Percentiles rank a stretch among this genome's conserved stretches.
phyloP scores from a whole-genome alignment of 352 stramenopile genomes.

The Albugo laibachii region DNA sequence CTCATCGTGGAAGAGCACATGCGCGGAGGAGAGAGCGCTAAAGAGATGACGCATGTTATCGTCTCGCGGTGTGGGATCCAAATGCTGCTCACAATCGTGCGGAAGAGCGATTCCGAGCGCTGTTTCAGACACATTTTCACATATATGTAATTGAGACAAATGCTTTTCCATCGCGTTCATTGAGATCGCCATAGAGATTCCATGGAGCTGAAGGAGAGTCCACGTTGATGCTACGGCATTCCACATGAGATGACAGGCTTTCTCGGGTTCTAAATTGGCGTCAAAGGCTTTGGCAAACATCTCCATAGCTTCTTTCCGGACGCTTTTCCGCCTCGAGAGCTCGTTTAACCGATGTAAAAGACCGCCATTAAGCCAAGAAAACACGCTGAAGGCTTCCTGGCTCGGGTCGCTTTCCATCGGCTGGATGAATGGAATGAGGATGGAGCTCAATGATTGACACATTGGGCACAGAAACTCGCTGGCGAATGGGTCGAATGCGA shows the following conservation, averaged over 20 bases:
- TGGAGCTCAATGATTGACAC: constrained; percentile 82
- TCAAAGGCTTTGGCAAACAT: constrained; percentile 44
- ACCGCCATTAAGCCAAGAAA: constrained; percentile 33
- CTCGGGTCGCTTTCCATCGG: constrained; percentile 31
- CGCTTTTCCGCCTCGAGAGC: constrained; percentile 4
- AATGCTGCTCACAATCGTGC: constrained; percentile 13
- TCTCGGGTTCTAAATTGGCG: neutral
- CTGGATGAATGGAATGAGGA: constrained; percentile 65
- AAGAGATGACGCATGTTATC: constrained; percentile 60
- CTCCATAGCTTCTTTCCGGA: constrained; percentile 49
- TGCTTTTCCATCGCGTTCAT: too few species aligned
- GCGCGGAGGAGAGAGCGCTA: constrained; percentile 28
- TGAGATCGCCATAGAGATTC: neutral
- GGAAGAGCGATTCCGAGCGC: too few species aligned
- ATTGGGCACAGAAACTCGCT: constrained; percentile 82
- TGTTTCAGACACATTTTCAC: too few species aligned
- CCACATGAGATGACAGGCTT: neutral
- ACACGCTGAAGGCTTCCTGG: constrained; percentile 43
- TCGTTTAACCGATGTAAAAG: constrained; percentile 22
- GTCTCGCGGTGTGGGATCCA: constrained; percentile 57
- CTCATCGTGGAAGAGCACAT: constrained; percentile 30
- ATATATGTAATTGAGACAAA: too few species aligned
- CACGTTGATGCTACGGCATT: neutral
- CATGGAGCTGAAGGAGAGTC: neutral
- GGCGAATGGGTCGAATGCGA: constrained; percentile 69